phyloP scores from a whole-genome alignment of 78 protist genomes.

The Planoprotostelium fungivorum region DNA sequence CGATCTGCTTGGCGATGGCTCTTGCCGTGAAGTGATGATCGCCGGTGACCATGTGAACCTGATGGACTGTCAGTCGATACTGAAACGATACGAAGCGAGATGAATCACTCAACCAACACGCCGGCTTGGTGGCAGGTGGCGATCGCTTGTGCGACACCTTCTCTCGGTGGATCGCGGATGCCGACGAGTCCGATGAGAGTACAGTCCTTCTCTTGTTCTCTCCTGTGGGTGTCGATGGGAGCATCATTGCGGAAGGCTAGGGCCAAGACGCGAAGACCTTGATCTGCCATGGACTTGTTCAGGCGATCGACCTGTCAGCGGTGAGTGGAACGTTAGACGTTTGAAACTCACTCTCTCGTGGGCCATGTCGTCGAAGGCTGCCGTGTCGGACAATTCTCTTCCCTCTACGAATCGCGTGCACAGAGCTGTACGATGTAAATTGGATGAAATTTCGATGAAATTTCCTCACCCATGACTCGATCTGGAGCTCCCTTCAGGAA shows the following conservation, averaged over 20 bases:
- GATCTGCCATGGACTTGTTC: background rate
- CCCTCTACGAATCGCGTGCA: background rate
- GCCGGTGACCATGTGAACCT: slow-evolving; percentile 26
- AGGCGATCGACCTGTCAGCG: background rate
- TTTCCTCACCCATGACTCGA: background rate
- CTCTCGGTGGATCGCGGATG: slow-evolving; percentile 96
- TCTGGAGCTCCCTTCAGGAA: background rate
- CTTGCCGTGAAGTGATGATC: background rate
- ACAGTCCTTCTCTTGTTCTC: background rate
- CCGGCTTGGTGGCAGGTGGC: slow-evolving; percentile 66
- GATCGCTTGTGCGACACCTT: slow-evolving; percentile 61
- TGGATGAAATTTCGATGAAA: background rate
- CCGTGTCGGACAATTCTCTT: background rate
- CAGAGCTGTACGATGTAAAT: background rate
- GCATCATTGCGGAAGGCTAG: background rate
- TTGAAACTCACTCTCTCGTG: background rate
- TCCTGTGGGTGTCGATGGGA: slow-evolving; percentile 15
- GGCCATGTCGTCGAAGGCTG: background rate
- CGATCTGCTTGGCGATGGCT: slow-evolving; percentile 79
- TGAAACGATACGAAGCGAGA: no score
- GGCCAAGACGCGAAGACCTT: background rate
- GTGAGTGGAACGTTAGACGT: background rate
- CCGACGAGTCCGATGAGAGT: slow-evolving; percentile 80
- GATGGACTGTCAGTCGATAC: slow-evolving; percentile 27
- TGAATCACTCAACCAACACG: slow-evolving; percentile 50